These are phyloP conservation scores for Aureobasidium melanogenum DNA, from an alignment of 2,329 filamentous ascomycete species.

Conservation along the genomic window DNA sequence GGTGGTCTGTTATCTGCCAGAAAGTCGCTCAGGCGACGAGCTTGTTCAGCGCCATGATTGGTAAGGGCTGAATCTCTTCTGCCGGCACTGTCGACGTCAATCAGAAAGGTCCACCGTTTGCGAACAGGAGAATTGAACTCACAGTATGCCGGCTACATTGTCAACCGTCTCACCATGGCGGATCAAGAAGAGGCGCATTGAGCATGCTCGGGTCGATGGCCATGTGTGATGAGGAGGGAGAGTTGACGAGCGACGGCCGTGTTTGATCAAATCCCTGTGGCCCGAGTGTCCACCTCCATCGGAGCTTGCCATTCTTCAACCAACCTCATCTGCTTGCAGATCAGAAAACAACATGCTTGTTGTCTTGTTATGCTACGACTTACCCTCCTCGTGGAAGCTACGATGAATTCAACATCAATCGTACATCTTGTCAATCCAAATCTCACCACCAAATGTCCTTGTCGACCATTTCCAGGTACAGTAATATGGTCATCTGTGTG, in stretches of 20 bases:
- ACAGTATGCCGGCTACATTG: slow-evolving; percentile 74
- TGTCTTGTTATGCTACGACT: not conserved
- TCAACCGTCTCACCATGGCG: slow-evolving; percentile 87
- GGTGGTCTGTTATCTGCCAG: slow-evolving; percentile 56
- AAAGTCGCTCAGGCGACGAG: slow-evolving; percentile 58
- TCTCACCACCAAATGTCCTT: not conserved
- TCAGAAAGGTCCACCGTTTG: not conserved
- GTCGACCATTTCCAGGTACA: not conserved
- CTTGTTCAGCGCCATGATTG: slow-evolving; percentile 71
- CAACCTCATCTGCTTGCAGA: not conserved
- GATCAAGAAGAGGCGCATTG: slow-evolving; percentile 63
- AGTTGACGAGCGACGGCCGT: not conserved
- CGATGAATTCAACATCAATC: not conserved
- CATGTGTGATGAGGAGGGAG: not conserved
- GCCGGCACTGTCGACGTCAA: slow-evolving; percentile 52
- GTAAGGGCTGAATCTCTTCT: slow-evolving; percentile 73
- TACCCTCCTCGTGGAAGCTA: not conserved
- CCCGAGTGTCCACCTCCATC: not conserved
- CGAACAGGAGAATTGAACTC: slow-evolving; percentile 22
- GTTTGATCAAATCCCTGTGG: not conserved
- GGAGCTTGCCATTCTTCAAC: not conserved
- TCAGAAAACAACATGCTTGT: not conserved
- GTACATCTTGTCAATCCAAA: not conserved
- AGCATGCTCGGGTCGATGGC: not conserved
- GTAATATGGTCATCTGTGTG: not conserved